Percentiles rank a stretch among this genome's conserved stretches.
phyloP scores from a whole-genome alignment of 148 eudicot genomes.

The Arbutus unedo region DNA sequence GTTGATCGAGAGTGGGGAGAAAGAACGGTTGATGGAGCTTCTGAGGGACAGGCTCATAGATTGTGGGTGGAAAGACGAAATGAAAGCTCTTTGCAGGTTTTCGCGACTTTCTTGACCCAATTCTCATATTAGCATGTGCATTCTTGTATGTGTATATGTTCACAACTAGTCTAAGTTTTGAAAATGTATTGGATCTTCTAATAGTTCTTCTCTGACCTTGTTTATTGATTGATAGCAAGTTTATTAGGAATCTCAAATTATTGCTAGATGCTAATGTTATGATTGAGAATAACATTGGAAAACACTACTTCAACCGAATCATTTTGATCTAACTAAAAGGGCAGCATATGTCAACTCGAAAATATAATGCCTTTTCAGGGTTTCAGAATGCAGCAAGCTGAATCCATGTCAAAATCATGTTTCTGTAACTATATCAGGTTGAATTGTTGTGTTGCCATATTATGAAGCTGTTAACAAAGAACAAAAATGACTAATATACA shows the following conservation, averaged over 20 bases:
- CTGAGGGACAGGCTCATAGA: constrained; percentile 65
- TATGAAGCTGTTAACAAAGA: background rate
- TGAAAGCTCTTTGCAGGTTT: constrained; percentile 46
- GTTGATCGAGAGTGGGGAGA: constrained; percentile 69
- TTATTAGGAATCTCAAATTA: background rate
- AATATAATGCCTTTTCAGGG: background rate
- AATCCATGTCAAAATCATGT: background rate
- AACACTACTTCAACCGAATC: background rate
- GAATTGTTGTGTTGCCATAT: background rate
- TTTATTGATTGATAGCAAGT: background rate
- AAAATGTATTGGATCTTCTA: background rate
- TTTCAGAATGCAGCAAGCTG: background rate
- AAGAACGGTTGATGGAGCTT: constrained; percentile 62
- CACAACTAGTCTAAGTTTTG: background rate
- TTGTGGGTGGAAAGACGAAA: constrained; percentile 52
- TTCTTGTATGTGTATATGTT: background rate
- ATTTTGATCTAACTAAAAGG: background rate
- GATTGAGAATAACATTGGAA: background rate
- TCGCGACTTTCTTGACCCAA: background rate
- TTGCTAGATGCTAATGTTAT: background rate
- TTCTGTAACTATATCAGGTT: background rate
- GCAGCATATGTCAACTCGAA: background rate
- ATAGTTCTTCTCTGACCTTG: background rate
- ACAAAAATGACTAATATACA: background rate
- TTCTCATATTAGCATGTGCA: background rate